These are phyloP conservation scores for Buddleja alternifolia DNA, from an alignment of 257 asterid species.

Conservation along the genomic window DNA sequence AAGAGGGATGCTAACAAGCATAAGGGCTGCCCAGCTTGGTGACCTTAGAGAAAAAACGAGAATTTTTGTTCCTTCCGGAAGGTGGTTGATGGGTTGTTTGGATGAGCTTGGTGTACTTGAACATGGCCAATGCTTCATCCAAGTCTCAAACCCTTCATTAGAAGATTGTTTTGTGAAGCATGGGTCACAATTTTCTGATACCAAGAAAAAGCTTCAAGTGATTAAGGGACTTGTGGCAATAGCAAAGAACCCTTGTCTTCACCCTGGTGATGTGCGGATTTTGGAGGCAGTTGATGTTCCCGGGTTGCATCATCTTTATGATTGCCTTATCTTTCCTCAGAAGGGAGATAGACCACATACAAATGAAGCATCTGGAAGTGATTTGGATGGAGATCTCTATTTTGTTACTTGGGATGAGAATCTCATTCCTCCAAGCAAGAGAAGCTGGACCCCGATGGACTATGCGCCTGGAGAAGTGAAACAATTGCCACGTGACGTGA, in stretches of 20 bases:
- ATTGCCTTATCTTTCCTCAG: conserved; percentile 91
- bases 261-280: conserved; percentile 94
- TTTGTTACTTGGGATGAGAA: conserved; percentile 93
- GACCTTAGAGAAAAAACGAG: conserved; percentile 83
- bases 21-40: conserved; percentile 87
- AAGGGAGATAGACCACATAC: conserved; percentile 90
- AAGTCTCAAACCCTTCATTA: conserved; percentile 68
- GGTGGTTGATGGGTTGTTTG: conserved; percentile 98
- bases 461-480: conserved; percentile 60
- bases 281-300: conserved; percentile 81
- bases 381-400: conserved; percentile 90
- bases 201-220: conserved; percentile 55
- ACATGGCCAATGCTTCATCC: conserved; percentile 88
- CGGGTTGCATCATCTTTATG: conserved; percentile 62
- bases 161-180: conserved; percentile 74
- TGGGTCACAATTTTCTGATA: conserved; percentile 61
- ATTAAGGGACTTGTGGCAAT: conserved; percentile 71
- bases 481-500: conserved; percentile 51
- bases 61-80: conserved; percentile 76
- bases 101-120: conserved; percentile 83
- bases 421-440: conserved; percentile 85
- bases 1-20: conserved; percentile 78
- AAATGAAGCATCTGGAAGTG: conserved; percentile 97
- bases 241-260: conserved; percentile 95
- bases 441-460: conserved; percentile 87